Evolutionary conservation across 2,329 filamentous ascomycete genomes (phyloP).

Genomic region (Neofusicoccum sp.): DNA sequence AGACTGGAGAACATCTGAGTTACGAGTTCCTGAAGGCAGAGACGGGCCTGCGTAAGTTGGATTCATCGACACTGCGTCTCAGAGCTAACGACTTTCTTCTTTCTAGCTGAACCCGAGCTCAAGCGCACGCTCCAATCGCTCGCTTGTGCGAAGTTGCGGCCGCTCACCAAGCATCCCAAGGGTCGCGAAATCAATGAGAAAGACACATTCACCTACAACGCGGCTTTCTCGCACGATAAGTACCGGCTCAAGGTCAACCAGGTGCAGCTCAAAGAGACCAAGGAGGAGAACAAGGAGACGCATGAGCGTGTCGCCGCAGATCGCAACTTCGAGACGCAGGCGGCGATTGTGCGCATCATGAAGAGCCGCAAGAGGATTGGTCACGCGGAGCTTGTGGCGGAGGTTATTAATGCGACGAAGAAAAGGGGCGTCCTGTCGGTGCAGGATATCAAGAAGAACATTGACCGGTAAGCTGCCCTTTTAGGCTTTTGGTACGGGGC

Average conservation of each 20-base stretch:
- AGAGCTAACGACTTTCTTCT: conserved; percentile 27
- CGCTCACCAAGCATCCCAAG: conserved; percentile 81
- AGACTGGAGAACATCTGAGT: conserved; percentile 61
- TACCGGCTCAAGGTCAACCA: conserved; percentile 98
- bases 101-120: conserved; percentile 68
- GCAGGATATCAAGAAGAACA: conserved; percentile 90
- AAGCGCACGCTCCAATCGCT: conserved; percentile 91
- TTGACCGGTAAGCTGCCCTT: conserved; percentile 69
- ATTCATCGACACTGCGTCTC: neutral
- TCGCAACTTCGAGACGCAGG: conserved; percentile 93
- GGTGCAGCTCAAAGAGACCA: conserved; percentile 94
- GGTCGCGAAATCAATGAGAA: conserved; percentile 73
- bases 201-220: conserved; percentile 84
- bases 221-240: conserved; percentile 73
- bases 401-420: conserved; percentile 89
- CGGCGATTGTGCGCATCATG: conserved; percentile 95
- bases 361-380: conserved; percentile 87
- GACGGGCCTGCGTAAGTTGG: conserved; percentile 65
- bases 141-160: conserved; percentile 83
- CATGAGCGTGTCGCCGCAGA: conserved; percentile 88
- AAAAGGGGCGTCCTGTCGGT: conserved; percentile 82
- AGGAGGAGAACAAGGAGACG: conserved; percentile 90
- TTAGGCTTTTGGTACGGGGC: neutral
- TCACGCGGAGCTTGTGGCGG: conserved; percentile 82
- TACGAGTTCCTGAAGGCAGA: conserved; percentile 74